phyloP scores from a whole-genome alignment of 1,284 basidiomycete species.

The Uromyces viciae-fabae region DNA sequence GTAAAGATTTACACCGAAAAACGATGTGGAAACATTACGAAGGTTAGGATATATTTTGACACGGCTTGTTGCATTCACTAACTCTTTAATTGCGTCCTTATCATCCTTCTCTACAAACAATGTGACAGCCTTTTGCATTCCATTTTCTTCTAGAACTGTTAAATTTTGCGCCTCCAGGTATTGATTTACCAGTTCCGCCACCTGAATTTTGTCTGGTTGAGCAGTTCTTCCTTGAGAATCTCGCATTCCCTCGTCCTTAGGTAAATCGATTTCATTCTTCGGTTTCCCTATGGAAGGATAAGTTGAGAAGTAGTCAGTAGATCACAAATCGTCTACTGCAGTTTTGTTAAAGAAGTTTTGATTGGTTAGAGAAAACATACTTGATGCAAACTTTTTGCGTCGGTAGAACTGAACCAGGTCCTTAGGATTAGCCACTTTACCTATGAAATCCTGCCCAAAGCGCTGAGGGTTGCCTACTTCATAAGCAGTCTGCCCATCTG shows the following conservation, averaged over 20 bases:
- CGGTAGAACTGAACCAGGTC: constrained; percentile 87
- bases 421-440: constrained; percentile 85
- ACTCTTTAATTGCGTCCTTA: constrained; percentile 81
- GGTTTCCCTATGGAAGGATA: constrained; percentile 46
- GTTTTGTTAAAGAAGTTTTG: constrained; percentile 48
- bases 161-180: constrained; percentile 83
- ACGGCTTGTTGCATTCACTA: constrained; percentile 53
- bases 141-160: constrained; percentile 75
- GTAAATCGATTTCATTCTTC: constrained; percentile 52
- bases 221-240: constrained; percentile 14
- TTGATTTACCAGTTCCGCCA: constrained; percentile 69
- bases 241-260: constrained; percentile 45
- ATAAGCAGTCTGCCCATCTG: constrained; percentile 63
- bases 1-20: background rate
- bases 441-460: constrained; percentile 92
- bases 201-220: constrained; percentile 56
- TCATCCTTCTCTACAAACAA: constrained; percentile 93
- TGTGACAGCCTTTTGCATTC: constrained; percentile 84
- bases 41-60: background rate
- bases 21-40: background rate
- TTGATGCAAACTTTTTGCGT: constrained; percentile 64
- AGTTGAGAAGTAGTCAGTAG: constrained; percentile 38
- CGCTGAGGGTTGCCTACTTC: constrained; percentile 92
- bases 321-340: too few relatives aligned
- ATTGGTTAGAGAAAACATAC: background rate